Percentiles rank a stretch among this genome's conserved stretches.
These are phyloP conservation scores for Alternaria ventricosa DNA, from an alignment of 2,329 filamentous ascomycete species.

Conservation along the genomic window DNA sequence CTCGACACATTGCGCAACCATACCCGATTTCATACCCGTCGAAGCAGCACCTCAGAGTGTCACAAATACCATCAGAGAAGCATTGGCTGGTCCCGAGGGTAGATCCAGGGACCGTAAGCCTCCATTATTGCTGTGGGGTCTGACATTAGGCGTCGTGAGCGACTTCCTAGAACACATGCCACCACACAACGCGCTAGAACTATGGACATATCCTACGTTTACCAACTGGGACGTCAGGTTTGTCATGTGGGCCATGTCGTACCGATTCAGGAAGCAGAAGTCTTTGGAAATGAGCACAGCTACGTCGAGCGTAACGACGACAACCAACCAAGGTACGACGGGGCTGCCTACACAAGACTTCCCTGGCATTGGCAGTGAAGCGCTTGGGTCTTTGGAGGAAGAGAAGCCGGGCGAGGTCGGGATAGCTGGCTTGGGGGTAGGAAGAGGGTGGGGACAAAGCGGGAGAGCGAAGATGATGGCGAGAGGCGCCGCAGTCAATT, in stretches of 20 bases:
- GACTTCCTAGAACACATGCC: conserved; percentile 73
- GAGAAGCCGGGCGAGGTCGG: conserved; percentile 53
- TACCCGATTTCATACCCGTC: conserved; percentile 56
- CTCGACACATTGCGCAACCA: conserved; percentile 63
- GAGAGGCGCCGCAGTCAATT: conserved; percentile 52
- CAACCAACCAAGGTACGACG: conserved; percentile 12
- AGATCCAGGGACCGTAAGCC: conserved; percentile 44
- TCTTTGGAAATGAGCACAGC: conserved; percentile 37
- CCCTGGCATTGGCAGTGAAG: conserved; percentile 29
- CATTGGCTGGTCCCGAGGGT: conserved; percentile 24
- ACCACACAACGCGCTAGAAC: conserved; percentile 65
- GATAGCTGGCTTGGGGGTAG: conserved; percentile 54
- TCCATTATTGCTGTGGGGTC: conserved; percentile 71
- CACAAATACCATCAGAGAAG: conserved; percentile 21
- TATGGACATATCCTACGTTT: conserved; percentile 74
- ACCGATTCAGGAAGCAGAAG: conserved; percentile 56
- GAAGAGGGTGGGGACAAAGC: conserved; percentile 46
- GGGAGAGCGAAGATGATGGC: conserved; percentile 47
- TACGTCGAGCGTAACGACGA: conserved; percentile 8
- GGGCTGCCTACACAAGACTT: conserved; percentile 34
- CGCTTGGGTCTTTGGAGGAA: conserved; percentile 26
- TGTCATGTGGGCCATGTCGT: conserved; percentile 66
- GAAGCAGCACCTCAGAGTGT: conserved; percentile 16
- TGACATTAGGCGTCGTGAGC: conserved; percentile 70
- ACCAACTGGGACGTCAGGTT: conserved; percentile 67